Evolutionary conservation across 305 asterid species (phyloP), one percentile per base, ranked within the genome.

Genomic region (Galium porrigens): DNA sequence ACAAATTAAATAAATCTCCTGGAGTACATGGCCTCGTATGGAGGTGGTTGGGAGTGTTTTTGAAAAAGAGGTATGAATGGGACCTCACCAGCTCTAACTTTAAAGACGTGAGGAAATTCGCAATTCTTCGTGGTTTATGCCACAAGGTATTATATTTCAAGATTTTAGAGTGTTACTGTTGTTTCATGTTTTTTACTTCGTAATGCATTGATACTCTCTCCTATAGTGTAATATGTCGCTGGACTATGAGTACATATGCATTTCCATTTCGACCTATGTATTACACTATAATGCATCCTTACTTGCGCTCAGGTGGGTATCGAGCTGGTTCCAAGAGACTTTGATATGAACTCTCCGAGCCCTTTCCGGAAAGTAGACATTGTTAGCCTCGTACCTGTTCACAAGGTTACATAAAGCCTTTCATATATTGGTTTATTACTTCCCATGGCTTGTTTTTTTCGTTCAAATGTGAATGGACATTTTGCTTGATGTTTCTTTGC

Each of bases 111-210:
- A 78, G 98, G 73, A 91, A 91, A 79, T 81, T 84, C 27, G 95
- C 96, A 61, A 81, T 91, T 76, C 96, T 91, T 70, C 95, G 98
- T 66, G 98, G 98, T 77, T 80, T 91, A 71, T 91, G 98, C 83
- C 94, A 91, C 73, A 89, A 91, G 96, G 98, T 91, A 89, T 65
- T 58, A 58, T 69, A 59, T 60, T 54, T 74, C 61, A 65, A 49
- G 68, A 66, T 74, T 70, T 70, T 46, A 65, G 63, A 64, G 32
- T 12, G 20, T 11, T 6, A 4, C n/a, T 59, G n/a, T 33, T 14
- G 25, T 67, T 68, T 68, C 66, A 39, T 12, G 5, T 22, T 58
- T 58, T 61, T 44, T 61, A 14, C 30, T 11, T 51, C 12, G 56
- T 39, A 33, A 5, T 36, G 30, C 44, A 22, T 42, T 29, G 58